Evolutionary conservation across 495 filamentous ascomycete species (phyloP), one percentile per base, ranked within the genome.

Genomic region (Lasiosphaeria hispida): DNA sequence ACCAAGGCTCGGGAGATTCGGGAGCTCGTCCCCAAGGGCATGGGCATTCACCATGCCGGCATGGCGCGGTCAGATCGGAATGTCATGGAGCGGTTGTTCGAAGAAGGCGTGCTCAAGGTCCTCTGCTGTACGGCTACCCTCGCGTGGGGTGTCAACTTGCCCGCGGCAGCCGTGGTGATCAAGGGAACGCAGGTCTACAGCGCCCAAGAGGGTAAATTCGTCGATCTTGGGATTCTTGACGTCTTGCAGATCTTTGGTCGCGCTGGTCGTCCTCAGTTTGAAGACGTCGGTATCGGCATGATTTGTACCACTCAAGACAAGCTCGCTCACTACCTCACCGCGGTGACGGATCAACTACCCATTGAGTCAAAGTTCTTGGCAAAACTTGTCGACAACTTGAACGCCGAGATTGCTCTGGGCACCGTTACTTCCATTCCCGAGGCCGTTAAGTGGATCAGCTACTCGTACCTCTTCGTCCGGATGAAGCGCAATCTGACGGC

Each of bases 101-200:
- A 80, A 0, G 85, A 94, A 63, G 94, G 94, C 3, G 83, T 95
- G 10, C 83, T 97, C 65, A 96, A 93, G 69, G 91, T 99, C 0
- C 86, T 99, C 7, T 97, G 94, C 77, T 97, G 95, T 85, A 99
- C 94, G 11, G 94, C 94, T 10, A 99, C 94, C 0, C 79, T 99
- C 42, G 94, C 94, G 9, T 99, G 94, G 94, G 94, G 94, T 84
- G 93, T 99, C 62, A 99, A 99, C 75, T 83, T 99, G 70, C 94
- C 94, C 1, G 94, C 94, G 8, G 93, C 95, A 10, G 96, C 94
- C 3, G 94, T 99, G 19, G 82, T 99, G 52, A 99, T 99, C 77
- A 97, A 97, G 72, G 94, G 94, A 14, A 97, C 94, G 6, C 92
- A 97, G 69, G 77, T 99, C 2, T 99, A 99, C 74, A 97, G 92